Base-by-base conservation (phyloP, 495 filamentous ascomycete species). In the Tuber melanosporum region DNA sequence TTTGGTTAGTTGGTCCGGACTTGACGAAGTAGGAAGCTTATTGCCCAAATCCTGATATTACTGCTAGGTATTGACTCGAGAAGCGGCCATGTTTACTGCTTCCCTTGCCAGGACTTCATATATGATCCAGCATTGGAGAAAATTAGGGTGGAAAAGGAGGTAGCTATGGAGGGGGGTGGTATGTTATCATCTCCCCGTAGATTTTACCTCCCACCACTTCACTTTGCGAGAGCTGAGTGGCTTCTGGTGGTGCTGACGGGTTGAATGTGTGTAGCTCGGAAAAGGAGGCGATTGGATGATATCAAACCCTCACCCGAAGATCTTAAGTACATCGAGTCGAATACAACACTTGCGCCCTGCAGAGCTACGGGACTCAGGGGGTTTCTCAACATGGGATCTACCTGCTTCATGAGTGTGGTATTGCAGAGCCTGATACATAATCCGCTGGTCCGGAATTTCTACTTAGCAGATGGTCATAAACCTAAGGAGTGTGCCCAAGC, bases 331-430 rank as follows among this genome's bases (percentile, higher is more conserved):
- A 88, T 93, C 75, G 84, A 87, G 32, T 76, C 85, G 44, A 91
- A 93, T 82, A 90, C 91, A 17, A 87, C 86, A 9, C 82, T 87
- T 39, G 87, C 88, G 26, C 90, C 92, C 1, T 94, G 92, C 83
- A 90, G 90, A 52, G 90, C 91, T 6, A 90, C 87, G 52, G 91
- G 91, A 10, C 87, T 95, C 45, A 90, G 94, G 10, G 94, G 94
- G n/a, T 90, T 98, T 52, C 94, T 93, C 83, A 98, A 98, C 83
- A 93, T 96, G 84, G 94, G 94, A 20, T 92, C 93, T 32, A 97
- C 94, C 7, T 98, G 94, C 85, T 98, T 95, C 83, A 92, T 97
- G 88, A 94, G 92, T 77, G 94, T 97, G 44, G 91, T 97, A 70
- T 86, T 98, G 22, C 94, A 98, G 83, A 91, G 89, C 32, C 88